These are phyloP conservation scores for Neofusicoccum cordaticola DNA, from an alignment of 2,329 filamentous ascomycete genomes.

Conservation along the genomic window DNA sequence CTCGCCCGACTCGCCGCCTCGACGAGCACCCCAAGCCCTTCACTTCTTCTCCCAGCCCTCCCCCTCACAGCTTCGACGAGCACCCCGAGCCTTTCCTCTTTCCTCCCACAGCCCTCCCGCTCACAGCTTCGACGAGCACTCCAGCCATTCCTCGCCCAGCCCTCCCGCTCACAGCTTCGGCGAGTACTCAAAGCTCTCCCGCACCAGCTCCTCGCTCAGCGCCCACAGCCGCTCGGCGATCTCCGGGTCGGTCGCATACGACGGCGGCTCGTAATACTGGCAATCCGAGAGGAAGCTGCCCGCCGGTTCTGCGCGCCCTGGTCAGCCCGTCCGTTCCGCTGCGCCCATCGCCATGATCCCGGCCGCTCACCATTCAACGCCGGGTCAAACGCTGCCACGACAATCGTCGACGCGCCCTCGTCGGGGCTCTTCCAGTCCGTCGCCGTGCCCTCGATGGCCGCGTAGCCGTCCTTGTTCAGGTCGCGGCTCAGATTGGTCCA, in stretches of 20 bases:
- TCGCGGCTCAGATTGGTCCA: slow-evolving; percentile 10
- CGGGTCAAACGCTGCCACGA: slow-evolving; percentile 32
- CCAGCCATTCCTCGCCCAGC: too few relatives aligned
- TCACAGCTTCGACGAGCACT: too few relatives aligned
- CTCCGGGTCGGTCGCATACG: slow-evolving; percentile 24
- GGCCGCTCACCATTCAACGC: slow-evolving; percentile 21
- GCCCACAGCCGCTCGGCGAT: slow-evolving; percentile 31
- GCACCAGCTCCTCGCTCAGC: slow-evolving; percentile 32
- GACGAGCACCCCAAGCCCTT: too few relatives aligned
- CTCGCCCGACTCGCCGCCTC: too few relatives aligned
- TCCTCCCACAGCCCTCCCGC: neutral
- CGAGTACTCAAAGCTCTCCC: slow-evolving; percentile 28
- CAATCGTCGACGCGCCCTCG: slow-evolving; percentile 31
- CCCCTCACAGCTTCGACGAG: too few relatives aligned
- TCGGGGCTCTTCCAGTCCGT: slow-evolving; percentile 25
- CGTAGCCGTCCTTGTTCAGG: neutral
- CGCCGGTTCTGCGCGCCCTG: slow-evolving; percentile 20
- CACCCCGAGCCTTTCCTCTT: too few relatives aligned
- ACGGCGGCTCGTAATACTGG: slow-evolving; percentile 22
- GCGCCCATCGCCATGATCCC: neutral
- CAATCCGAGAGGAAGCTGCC: slow-evolving; percentile 30
- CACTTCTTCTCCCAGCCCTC: too few relatives aligned
- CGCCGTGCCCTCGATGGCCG: neutral
- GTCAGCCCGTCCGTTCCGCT: neutral
- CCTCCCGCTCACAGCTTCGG: neutral